Evolutionary conservation across 1,284 basidiomycete species (phyloP), one percentile per base, ranked within the genome.

Genomic region (Cryptococcus sp.): DNA sequence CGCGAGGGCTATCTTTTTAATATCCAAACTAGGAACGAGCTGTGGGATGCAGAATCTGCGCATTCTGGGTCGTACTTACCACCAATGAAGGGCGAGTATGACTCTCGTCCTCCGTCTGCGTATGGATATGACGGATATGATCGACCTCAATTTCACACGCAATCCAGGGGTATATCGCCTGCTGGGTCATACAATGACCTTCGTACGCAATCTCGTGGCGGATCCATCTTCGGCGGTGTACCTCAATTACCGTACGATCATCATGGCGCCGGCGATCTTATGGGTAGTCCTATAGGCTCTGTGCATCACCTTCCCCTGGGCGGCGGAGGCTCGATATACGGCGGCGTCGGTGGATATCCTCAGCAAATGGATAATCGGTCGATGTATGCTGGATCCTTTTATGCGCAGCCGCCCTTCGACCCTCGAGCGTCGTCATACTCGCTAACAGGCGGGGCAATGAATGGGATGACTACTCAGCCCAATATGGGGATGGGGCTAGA

Each of bases 41-140:
- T 97, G 5, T 97, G 94, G 94, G 93, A 96, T 75, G 91, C 93
- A 75, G 93, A 94, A 68, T 93, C 89, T 0, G 93, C 93, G 70
- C 90, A 92, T 77, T 91, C 89, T 59, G 89, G 89, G 20, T 91
- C 89, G 0, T 91, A 88, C 87, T 85, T 86, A 16, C 88, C 88
- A 26, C 79, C 79, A 17, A 86, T 86, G 68, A 78, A 85, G 69
- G 85, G 84, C 68, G 68, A 70, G 50, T 73, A 67, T 44, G 70
- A 64, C 47, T 73, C 74, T 13, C 59, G 69, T 43, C 62, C 67
- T 11, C 65, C 64, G 0, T 70, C 70, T n/a, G 62, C 66, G 5
- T 70, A 69, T 57, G 1, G 85, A 83, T 68, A 91, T 56, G 82
- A 86, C 7, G 86, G 89, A 67, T 89, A 87, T 13, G 61, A 10